Percentiles rank a stretch among this genome's conserved stretches.
Evolutionary conservation across 176 grass and related monocot genomes (phyloP).

Genomic region (Zizania latifolia): DNA sequence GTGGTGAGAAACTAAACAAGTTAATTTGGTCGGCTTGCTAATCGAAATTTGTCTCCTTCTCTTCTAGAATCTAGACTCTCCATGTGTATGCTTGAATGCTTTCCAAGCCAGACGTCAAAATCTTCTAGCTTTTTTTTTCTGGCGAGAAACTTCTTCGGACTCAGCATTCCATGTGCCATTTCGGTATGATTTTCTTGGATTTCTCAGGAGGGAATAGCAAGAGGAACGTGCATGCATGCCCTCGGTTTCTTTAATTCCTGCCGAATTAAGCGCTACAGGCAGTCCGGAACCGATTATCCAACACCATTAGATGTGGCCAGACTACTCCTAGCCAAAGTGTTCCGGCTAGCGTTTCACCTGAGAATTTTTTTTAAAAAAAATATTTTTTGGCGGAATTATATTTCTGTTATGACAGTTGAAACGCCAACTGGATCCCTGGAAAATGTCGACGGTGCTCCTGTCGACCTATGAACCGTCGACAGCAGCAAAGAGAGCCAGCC

Average conservation of each 20-base stretch:
- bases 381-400: too few species aligned
- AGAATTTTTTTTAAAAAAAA: too few species aligned
- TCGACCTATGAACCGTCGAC: too few species aligned
- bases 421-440: too few species aligned
- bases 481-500: too few species aligned
- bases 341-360: too few species aligned
- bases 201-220: not conserved
- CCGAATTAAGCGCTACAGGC: not conserved
- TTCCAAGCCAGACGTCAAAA: not conserved
- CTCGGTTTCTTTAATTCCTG: not conserved
- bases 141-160: conserved; percentile 10
- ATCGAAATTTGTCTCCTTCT: not conserved
- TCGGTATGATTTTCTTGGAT: not conserved
- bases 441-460: too few species aligned
- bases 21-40: too few species aligned
- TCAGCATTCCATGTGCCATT: not conserved
- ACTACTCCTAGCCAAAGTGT: too few species aligned
- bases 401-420: too few species aligned
- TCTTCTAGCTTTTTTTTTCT: not conserved
- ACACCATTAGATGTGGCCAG: not conserved
- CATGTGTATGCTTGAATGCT: too few species aligned
- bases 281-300: conserved; percentile 8
- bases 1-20: too few species aligned
- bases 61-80: not conserved
- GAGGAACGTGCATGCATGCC: not conserved